Percentiles rank a stretch among this genome's conserved stretches.
Evolutionary conservation across 148 eudicot species (phyloP).

Genomic region (Silene latifolia): DNA sequence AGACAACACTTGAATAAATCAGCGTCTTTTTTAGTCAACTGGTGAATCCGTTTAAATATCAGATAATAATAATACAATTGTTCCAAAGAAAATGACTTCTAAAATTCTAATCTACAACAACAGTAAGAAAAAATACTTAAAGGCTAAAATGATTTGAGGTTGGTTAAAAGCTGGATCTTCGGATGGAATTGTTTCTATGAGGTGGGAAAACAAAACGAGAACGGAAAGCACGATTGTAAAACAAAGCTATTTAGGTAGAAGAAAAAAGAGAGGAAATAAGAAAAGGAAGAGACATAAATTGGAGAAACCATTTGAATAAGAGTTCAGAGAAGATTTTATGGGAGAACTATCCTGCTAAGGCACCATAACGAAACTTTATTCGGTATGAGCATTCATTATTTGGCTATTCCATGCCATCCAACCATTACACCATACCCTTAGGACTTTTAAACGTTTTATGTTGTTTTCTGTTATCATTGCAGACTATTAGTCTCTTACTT

Average conservation of each 20-base stretch:
- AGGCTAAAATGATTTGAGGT: background rate
- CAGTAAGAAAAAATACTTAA: background rate
- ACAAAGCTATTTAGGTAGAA: no score
- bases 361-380: no score
- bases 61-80: background rate
- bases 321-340: no score
- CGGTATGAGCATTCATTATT: no score
- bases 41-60: background rate
- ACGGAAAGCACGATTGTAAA: background rate
- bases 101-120: background rate
- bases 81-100: background rate
- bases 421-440: background rate
- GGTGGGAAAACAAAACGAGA: background rate
- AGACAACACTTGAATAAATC: slow-evolving; percentile 7
- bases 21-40: background rate
- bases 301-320: no score
- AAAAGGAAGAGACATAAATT: no score
- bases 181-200: background rate
- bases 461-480: no score
- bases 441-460: no score
- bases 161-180: background rate
- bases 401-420: no score
- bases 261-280: no score
- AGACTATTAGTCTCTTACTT: no score
- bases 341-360: no score